These are phyloP conservation scores for Rhizophagus sp. DNA, from an alignment of 192 early-diverging fungal genomes.

Conservation along the genomic window DNA sequence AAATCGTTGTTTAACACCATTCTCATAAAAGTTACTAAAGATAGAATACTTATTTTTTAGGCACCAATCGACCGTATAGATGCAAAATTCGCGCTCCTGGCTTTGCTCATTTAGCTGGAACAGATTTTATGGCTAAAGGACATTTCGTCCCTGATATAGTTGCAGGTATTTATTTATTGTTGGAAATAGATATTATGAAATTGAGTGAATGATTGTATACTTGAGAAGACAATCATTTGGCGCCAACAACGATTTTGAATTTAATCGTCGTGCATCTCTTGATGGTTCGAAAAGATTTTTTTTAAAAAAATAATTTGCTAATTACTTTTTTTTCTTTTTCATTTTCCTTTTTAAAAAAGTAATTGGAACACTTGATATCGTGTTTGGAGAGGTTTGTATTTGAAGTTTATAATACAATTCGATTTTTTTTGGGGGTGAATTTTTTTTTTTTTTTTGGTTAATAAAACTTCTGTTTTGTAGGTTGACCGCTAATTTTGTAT, in stretches of 20 bases:
- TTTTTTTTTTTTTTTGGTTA: too few species aligned
- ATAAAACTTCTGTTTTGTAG: too few species aligned
- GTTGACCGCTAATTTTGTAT: too few species aligned
- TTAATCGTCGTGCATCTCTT: too few species aligned
- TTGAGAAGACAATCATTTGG: too few species aligned
- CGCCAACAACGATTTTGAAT: too few species aligned
- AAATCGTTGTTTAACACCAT: neutral
- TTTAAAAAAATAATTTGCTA: neutral
- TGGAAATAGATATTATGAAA: neutral
- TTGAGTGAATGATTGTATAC: neutral
- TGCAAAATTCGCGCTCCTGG: slow-evolving; percentile 98
- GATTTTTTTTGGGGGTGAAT: too few species aligned
- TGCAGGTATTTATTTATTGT: slow-evolving; percentile 42
- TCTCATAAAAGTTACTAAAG: neutral
- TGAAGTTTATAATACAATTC: neutral
- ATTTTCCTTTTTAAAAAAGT: slow-evolving; percentile 40
- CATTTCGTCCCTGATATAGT: slow-evolving; percentile 96
- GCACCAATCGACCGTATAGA: slow-evolving; percentile 92
- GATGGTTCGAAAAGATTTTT: too few species aligned
- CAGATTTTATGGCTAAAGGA: slow-evolving; percentile 88
- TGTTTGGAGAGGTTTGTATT: slow-evolving; percentile 92
- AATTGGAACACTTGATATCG: slow-evolving; percentile 98
- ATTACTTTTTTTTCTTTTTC: neutral
- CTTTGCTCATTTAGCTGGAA: slow-evolving; percentile 87
- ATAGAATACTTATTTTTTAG: slow-evolving; percentile 73